Evolutionary conservation across 352 stramenopile species (phyloP), one percentile per base, ranked within the genome.

Genomic region (Pythium rhizo-oryzae): DNA sequence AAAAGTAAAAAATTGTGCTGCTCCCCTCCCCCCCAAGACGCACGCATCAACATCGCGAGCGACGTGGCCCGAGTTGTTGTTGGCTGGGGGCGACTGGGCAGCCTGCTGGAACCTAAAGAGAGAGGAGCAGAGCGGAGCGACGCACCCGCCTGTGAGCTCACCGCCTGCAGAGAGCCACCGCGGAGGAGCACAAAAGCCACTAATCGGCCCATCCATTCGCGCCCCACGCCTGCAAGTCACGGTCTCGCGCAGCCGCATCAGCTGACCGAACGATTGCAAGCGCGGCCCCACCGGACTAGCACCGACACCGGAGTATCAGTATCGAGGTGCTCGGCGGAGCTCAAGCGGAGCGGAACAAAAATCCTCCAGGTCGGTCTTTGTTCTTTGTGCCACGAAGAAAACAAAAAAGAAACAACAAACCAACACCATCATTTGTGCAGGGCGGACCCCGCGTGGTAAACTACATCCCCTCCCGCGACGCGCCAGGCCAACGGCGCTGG

Each of bases 351-450:
- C 41, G 41, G 41, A 47, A 47, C 41, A 19, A 47, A 47, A 47
- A 19, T 16, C 41, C 15, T 2, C 12, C 13, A 19, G 41, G 41
- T n/a, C 15, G 41, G 11, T 47, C 15, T 24, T 24, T 25, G 37
- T 52, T 52, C 23, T 62, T 11, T 2, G 37, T 52, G 55, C 25
- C 39, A 33, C 28, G 6, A 33, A 33, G 28, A 33, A 23, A 62
- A 25, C 24, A 62, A 37, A 41, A 59, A 49, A 37, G 23, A 39
- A 58, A 58, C 9, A 65, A 58, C 18, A 65, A 46, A 58, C 53
- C 23, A 15, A 25, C 0, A 53, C 0, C 19, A 53, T 28, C 28
- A 6, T 6, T 33, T 33, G 2, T 0, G 46, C 8, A 30, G 21
- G 28, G 23, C 8, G 16, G n/a, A 18, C 23, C 19, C n/a, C 8